Conservation (phyloP, 768 basidiomycete genomes). For the Kwoniella sp. region DNA sequence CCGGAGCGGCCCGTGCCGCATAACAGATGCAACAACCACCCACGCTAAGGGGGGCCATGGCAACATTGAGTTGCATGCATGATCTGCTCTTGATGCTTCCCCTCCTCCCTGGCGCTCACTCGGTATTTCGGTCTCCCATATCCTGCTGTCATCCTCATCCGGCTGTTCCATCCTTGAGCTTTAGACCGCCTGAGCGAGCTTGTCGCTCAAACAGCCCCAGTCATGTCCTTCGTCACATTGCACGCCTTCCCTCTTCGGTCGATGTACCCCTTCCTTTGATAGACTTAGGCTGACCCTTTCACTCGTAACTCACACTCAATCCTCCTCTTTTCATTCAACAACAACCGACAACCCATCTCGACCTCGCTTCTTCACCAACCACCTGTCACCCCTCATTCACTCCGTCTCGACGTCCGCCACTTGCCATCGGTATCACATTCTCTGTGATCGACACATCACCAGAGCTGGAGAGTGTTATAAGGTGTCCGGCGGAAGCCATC, state of each 20-base stretch:
- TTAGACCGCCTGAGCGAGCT: background rate
- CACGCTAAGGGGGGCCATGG: background rate
- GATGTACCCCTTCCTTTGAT: constrained; percentile 25
- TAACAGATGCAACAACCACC: no score
- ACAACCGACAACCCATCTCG: background rate
- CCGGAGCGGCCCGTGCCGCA: constrained; percentile 1
- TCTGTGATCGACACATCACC: no score
- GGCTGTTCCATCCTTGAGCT: no score
- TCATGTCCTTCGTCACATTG: background rate
- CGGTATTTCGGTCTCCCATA: background rate
- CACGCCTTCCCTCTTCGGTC: constrained; percentile 15
- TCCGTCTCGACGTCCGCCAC: background rate
- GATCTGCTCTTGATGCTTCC: background rate
- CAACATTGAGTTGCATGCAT: constrained; percentile 1
- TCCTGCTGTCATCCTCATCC: no score
- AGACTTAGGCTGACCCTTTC: constrained; percentile 21
- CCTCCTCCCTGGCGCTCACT: background rate
- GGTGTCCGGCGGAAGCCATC: no score
- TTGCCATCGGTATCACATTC: background rate
- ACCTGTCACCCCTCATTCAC: background rate
- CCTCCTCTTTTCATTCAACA: constrained; percentile 1
- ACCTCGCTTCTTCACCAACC: background rate
- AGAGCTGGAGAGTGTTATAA: no score
- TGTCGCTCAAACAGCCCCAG: background rate
- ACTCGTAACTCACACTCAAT: constrained; percentile 1